These are phyloP conservation scores for Penicillium sp. DNA, from an alignment of 2,329 filamentous ascomycete genomes.

Conservation along the genomic window DNA sequence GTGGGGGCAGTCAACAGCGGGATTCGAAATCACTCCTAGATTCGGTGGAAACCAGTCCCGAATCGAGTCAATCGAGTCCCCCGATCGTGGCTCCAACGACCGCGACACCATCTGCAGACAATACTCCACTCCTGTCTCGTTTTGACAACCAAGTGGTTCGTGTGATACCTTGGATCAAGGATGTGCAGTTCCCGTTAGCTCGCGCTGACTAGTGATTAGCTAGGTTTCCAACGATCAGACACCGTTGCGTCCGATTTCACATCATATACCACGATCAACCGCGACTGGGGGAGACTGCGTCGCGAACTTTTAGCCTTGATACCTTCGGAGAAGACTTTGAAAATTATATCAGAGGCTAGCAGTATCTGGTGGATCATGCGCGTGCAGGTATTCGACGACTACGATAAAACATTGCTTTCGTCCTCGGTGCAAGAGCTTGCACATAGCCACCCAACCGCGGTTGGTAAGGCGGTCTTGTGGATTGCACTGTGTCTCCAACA, in stretches of 20 bases:
- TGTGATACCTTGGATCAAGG: neutral
- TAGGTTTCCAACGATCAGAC: conserved; percentile 8
- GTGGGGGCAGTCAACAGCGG: too few species aligned
- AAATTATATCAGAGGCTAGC: conserved; percentile 6
- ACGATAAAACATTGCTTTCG: conserved; percentile 5
- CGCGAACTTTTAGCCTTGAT: conserved; percentile 7
- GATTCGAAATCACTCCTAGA: neutral
- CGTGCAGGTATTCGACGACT: conserved; percentile 3
- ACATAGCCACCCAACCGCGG: conserved; percentile 2
- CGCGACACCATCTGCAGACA: conserved; percentile 9
- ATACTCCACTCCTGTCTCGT: conserved; percentile 11
- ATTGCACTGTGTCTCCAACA: conserved; percentile 12
- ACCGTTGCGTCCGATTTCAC: neutral
- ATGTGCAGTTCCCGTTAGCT: neutral
- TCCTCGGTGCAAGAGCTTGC: neutral
- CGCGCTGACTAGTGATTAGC: neutral
- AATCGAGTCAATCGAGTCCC: neutral
- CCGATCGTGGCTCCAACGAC: conserved; percentile 1
- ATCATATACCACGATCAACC: neutral
- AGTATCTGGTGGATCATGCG: conserved; percentile 15
- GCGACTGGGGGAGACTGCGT: conserved; percentile 1
- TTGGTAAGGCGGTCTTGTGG: conserved; percentile 11
- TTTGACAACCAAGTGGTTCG: conserved; percentile 11
- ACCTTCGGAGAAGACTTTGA: conserved; percentile 1
- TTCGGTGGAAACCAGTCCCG: neutral